Base-by-base conservation (phyloP, 495 filamentous ascomycete species). In the Aspergillus bridgeri region DNA sequence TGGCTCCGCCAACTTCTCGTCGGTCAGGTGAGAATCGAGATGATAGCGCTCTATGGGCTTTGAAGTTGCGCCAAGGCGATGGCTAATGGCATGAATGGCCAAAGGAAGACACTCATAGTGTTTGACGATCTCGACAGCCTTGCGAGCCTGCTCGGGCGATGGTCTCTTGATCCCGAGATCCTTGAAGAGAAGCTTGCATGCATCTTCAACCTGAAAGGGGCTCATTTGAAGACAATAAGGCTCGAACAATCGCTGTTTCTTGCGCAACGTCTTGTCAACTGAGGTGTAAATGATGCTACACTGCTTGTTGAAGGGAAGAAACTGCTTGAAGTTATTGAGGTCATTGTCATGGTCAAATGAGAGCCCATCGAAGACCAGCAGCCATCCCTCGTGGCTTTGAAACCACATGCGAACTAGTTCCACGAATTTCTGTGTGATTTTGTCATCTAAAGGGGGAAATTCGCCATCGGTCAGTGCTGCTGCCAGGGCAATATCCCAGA, bases 201-300 rank as follows among this genome's bases (percentile, higher is more conserved):
- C 79, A 65, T 82, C 77, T 56, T 84, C 77, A 64, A 83, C 66
- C 68, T 81, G 74, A 6, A 93, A 71, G 1, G 81, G 70, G 21
- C 79, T 80, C 25, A 91, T 74, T 43, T 77, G 80, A 48, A 92
- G 82, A 13, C 89, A 81, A 58, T 85, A 84, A n/a, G 89, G 88
- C 61, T 91, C 90, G 59, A 88, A 84, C 27, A 90, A 81, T 5
- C 85, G 77, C 50, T 86, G 81, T 53, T 89, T 87, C 47, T 83
- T 84, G n/a, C 78, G 80, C 15, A 88, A 74, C 1, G 84, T 85
- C 25, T 78, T 76, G 55, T 89, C 86, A 2, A 88, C 83, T 1
- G 88, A 90, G 3, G 90, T 91, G 54, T 91, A 91, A 21, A 94
- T 89, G 46, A 93, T 80, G 62, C 84, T 85, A 18, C 86, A 88